Percentiles rank a stretch among this genome's conserved stretches.
phyloP scores from a whole-genome alignment of 2,329 filamentous ascomycete species.

The Orbilia quercus region DNA sequence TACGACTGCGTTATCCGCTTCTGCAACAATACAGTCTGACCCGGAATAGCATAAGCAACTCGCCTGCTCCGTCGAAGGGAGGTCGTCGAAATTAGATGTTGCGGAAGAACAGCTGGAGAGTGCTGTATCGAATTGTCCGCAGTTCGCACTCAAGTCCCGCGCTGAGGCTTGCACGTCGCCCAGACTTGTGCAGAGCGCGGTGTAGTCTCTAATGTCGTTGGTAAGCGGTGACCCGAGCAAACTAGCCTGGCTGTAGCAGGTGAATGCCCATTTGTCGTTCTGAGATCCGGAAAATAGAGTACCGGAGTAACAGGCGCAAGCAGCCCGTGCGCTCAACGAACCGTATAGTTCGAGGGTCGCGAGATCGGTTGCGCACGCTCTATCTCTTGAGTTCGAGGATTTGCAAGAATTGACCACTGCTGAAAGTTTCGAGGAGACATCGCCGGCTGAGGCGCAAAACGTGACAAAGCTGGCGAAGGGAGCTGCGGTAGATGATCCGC shows the following conservation, averaged over 20 bases:
- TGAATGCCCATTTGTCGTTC: slow-evolving; percentile 24
- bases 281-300: slow-evolving; percentile 11
- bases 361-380: slow-evolving; percentile 10
- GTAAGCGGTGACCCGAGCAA: slow-evolving; percentile 6
- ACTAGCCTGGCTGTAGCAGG: slow-evolving; percentile 26
- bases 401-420: slow-evolving; percentile 21
- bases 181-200: slow-evolving; percentile 24
- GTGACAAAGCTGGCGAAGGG: slow-evolving; percentile 27
- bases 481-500: slow-evolving; percentile 8
- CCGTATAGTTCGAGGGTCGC: slow-evolving; percentile 23
- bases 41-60: slow-evolving; percentile 40
- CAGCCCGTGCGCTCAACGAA: slow-evolving; percentile 28
- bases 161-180: slow-evolving; percentile 36
- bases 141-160: slow-evolving; percentile 13
- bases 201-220: slow-evolving; percentile 14
- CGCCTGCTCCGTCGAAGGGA: slow-evolving; percentile 16
- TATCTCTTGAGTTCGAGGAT: slow-evolving; percentile 10
- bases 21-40: slow-evolving; percentile 16
- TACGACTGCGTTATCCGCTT: slow-evolving; percentile 25
- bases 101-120: slow-evolving; percentile 23
- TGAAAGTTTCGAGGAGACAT: slow-evolving; percentile 7
- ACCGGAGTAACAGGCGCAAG: slow-evolving; percentile 39
- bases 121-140: slow-evolving; percentile 17
- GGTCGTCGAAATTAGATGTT: slow-evolving; percentile 2
- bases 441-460: slow-evolving; percentile 30